phyloP scores from a whole-genome alignment of 129 eudicot genomes.

The Mikania micrantha region DNA sequence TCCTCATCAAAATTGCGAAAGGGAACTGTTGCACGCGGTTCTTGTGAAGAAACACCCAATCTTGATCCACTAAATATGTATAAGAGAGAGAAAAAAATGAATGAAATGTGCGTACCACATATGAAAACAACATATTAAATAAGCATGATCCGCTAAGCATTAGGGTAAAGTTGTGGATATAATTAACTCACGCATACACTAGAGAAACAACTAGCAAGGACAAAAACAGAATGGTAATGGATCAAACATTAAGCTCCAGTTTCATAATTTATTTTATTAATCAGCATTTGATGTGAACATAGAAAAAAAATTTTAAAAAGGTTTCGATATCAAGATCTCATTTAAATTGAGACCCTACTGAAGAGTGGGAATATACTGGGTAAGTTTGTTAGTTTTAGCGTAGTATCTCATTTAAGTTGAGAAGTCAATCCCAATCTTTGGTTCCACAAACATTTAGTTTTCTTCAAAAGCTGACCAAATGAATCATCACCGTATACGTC shows the following conservation, averaged over 20 bases:
- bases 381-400: too few species aligned
- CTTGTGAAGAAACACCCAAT: conserved; percentile 34
- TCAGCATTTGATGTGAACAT: not conserved
- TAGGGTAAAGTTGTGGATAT: not conserved
- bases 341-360: not conserved
- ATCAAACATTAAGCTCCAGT: too few species aligned
- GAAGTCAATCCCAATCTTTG: not conserved
- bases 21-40: conserved; percentile 56
- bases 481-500: too few species aligned
- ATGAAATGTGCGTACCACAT: not conserved
- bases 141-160: not conserved
- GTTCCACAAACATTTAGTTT: too few species aligned
- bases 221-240: too few species aligned
- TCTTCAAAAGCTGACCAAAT: too few species aligned
- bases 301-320: not conserved
- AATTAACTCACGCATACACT: not conserved
- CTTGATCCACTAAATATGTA: conserved; percentile 38
- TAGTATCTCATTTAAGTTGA: not conserved
- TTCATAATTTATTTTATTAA: not conserved
- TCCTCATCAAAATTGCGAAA: conserved; percentile 85
- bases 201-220: not conserved
- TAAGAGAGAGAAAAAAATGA: not conserved
- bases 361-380: too few species aligned
- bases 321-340: not conserved
- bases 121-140: not conserved